Conservation (phyloP, 805 yeast species). For the Komagataella mondaviorum region DNA sequence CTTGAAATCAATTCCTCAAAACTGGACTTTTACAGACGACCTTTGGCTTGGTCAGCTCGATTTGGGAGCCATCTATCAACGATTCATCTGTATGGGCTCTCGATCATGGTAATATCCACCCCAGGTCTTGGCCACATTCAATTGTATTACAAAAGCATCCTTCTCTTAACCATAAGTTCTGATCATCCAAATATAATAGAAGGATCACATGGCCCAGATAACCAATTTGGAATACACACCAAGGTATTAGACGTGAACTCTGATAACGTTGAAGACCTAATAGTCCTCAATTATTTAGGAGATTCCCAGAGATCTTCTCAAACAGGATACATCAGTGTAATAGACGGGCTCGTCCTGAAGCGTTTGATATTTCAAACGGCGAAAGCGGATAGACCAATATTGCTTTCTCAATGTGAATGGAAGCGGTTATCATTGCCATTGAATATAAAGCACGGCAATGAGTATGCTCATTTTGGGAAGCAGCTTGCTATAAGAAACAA, state of each 20-base stretch:
- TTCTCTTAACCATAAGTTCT: slow-evolving; percentile 7
- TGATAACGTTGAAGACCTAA: neutral
- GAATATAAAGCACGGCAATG: slow-evolving; percentile 5
- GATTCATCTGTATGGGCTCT: slow-evolving; percentile 14
- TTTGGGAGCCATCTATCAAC: slow-evolving; percentile 28
- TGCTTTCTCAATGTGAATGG: slow-evolving; percentile 4
- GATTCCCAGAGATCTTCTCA: neutral
- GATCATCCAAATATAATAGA: neutral
- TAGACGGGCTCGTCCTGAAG: neutral
- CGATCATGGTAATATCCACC: slow-evolving; percentile 29
- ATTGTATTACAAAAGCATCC: slow-evolving; percentile 17
- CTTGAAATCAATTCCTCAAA: neutral
- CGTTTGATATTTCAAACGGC: neutral
- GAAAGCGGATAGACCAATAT: neutral
- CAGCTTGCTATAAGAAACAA: slow-evolving; percentile 14
- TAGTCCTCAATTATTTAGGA: neutral
- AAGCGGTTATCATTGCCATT: slow-evolving; percentile 9
- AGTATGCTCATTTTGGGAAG: slow-evolving; percentile 30
- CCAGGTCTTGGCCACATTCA: slow-evolving; percentile 37
- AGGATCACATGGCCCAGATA: neutral
- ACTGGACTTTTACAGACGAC: slow-evolving; percentile 1
- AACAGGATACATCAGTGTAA: neutral
- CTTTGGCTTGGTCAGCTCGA: slow-evolving; percentile 14
- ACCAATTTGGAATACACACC: neutral
- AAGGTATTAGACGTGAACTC: neutral